These are phyloP conservation scores for Lycium ferocissimum DNA, from an alignment of 257 asterid species.

Conservation along the genomic window DNA sequence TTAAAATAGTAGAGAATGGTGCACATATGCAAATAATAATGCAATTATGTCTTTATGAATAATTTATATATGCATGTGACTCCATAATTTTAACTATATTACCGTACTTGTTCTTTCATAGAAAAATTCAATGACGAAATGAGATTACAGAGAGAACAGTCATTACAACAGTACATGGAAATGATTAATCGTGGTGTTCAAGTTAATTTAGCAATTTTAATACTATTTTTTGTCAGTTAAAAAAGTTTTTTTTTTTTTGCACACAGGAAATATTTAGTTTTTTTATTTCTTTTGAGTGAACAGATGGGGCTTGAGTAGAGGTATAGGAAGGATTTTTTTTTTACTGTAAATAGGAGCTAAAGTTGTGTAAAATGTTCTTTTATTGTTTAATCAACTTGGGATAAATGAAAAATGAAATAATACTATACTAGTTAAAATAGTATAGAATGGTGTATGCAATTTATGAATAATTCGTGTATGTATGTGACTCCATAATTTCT, in stretches of 20 bases:
- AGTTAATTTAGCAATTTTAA: not conserved
- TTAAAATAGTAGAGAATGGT: not conserved
- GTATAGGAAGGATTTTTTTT: too few relatives aligned
- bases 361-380: not conserved
- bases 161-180: conserved; percentile 58
- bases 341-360: not conserved
- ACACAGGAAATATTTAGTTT: not conserved
- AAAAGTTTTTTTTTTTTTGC: too few relatives aligned
- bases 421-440: not conserved
- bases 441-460: too few relatives aligned
- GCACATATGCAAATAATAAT: too few relatives aligned
- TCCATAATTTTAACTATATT: too few relatives aligned
- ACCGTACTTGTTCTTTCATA: conserved; percentile 54
- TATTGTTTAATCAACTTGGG: not conserved
- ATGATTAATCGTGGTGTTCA: conserved; percentile 61
- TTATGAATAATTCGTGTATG: too few relatives aligned
- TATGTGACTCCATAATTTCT: too few relatives aligned
- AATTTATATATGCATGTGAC: too few relatives aligned
- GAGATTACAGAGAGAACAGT: conserved; percentile 75
- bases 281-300: not conserved
- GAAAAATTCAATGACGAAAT: conserved; percentile 32
- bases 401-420: not conserved
- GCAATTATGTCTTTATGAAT: too few relatives aligned
- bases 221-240: too few relatives aligned
- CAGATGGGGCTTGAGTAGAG: not conserved